Base-by-base conservation (phyloP, 441 rosid species). In the Raphanus hybrid region DNA sequence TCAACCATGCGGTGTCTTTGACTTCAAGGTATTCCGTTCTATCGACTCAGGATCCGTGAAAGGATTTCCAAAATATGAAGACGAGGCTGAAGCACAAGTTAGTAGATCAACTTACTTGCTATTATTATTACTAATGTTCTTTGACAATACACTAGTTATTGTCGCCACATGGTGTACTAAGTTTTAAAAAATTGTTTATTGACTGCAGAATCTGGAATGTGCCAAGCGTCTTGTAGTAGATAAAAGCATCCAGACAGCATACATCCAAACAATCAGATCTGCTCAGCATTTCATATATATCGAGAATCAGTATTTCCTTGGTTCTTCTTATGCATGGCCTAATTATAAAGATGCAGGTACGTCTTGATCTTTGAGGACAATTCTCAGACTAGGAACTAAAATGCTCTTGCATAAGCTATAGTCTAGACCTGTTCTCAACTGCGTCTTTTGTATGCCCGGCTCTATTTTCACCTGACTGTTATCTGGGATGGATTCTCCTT, bases 31-130 rank as follows among this genome's bases (percentile, higher is more conserved):
- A 73, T 93, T 95, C 75, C 90, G 98, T 14, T 93, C 99, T 37
- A 95, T 95, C 59, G 99, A 95, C 86, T 86, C 91, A 4, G 93
- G 91, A 82, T 93, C 98, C 37, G 15, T 95, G 78, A 91, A 85
- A 83, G 99, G 99, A 70, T 93, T 95, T 84, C 99, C 99, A 2
- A 91, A 85, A 78, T 59, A 27, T 54, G 75, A 81, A 39, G 69
- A 78, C 20, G 43, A 84, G 55, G 86, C 89, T 77, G 76, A 81
- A 59, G 84, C 78, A 12, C 87, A 81, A 89, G 99, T 94, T 74
- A 79, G 70, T 82, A 50, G 29, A 65, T 67, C 71, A 79, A 73
- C 64, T 80, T 27, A 26, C 43, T 70, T 79, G 63, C 61, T 71
- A 16, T 20, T 34, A 59, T 63, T 67, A 63, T 63, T 63, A 48